Conservation (phyloP, 306 rosid genomes). For the Vachellia collinsii region DNA sequence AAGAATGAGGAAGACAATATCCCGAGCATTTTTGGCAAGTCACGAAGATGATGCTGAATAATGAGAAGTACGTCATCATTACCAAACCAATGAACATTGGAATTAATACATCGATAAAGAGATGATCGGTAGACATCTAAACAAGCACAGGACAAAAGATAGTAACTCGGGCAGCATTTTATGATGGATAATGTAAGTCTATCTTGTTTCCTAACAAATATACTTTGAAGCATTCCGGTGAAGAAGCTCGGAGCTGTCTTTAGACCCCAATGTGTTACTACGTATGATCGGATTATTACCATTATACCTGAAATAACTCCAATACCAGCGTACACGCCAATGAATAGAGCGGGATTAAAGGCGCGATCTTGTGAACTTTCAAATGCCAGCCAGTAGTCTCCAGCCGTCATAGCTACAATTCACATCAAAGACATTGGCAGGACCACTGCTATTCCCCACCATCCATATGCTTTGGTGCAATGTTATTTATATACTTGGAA, state of each 20-base stretch:
- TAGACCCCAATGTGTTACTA: constrained; percentile 7
- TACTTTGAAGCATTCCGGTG: neutral
- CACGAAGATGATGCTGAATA: neutral
- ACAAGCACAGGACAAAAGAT: neutral
- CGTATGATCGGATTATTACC: neutral
- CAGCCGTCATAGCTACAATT: neutral
- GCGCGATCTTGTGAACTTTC: neutral
- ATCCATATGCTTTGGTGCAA: neutral
- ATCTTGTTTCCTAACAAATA: neutral
- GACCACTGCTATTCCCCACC: neutral
- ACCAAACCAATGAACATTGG: neutral
- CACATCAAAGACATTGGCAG: neutral
- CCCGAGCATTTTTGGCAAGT: neutral
- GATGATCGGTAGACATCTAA: neutral
- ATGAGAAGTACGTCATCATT: neutral
- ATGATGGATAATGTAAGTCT: neutral
- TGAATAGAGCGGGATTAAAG: neutral
- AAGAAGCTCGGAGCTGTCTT: constrained; percentile 7
- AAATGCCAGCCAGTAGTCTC: constrained; percentile 10
- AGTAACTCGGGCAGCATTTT: neutral
- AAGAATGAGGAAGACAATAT: neutral
- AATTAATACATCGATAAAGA: neutral
- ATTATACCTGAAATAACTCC: neutral
- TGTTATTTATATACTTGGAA: neutral
- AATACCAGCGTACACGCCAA: neutral